phyloP scores from a whole-genome alignment of 2,329 filamentous ascomycete species.

The Colletotrichum sp. region DNA sequence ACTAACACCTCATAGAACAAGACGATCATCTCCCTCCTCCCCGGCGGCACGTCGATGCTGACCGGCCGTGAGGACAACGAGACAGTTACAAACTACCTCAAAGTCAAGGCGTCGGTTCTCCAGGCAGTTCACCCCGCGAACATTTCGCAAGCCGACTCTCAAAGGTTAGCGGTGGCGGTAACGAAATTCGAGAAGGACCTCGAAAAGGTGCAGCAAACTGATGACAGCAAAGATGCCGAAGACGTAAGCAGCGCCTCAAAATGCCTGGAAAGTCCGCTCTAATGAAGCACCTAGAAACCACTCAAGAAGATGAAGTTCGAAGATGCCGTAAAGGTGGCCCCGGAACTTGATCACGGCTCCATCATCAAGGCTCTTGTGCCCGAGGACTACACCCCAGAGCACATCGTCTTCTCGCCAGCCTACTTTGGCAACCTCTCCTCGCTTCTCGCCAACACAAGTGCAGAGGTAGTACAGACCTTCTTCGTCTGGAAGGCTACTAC shows the following conservation, averaged over 20 bases:
- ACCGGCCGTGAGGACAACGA: background rate
- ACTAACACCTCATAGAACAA: slow-evolving; percentile 57
- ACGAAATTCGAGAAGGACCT: slow-evolving; percentile 4
- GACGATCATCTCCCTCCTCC: slow-evolving; percentile 37
- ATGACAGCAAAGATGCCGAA: slow-evolving; percentile 43
- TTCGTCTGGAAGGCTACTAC: slow-evolving; percentile 68
- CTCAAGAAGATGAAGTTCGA: slow-evolving; percentile 39
- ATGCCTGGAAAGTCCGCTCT: background rate
- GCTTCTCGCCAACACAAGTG: slow-evolving; percentile 57
- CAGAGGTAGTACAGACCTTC: slow-evolving; percentile 63
- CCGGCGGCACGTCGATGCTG: background rate
- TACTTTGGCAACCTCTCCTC: slow-evolving; percentile 64
- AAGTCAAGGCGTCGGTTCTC: background rate
- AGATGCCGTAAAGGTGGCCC: slow-evolving; percentile 58
- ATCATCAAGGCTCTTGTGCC: slow-evolving; percentile 59
- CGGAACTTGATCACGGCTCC: slow-evolving; percentile 58
- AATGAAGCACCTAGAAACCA: background rate
- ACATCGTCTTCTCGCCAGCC: slow-evolving; percentile 54
- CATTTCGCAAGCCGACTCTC: background rate
- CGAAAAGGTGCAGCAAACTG: background rate
- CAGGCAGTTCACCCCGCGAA: slow-evolving; percentile 7
- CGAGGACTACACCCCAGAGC: slow-evolving; percentile 33
- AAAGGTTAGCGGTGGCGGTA: background rate
- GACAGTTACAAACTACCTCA: background rate
- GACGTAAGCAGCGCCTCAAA: slow-evolving; percentile 28